Evolutionary conservation across 495 filamentous ascomycete genomes (phyloP), one percentile per base, ranked within the genome.

Genomic region (Penicillium coffeae): DNA sequence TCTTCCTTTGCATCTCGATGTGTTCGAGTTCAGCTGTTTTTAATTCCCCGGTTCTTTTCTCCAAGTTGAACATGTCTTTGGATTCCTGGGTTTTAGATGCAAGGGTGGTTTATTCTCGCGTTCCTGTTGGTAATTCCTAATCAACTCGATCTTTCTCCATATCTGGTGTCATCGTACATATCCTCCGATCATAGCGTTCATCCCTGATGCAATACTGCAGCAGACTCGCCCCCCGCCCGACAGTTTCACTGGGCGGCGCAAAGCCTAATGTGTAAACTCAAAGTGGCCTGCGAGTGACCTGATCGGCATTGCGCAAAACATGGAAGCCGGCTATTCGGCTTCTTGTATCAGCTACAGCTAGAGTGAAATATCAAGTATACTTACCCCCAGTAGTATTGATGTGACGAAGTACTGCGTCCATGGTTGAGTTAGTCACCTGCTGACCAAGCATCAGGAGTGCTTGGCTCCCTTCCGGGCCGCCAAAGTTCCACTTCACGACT

Each of bases 11-110:
- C 50, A 47, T 60, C 35, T 59, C 53, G 42, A 50, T 54, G 42
- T 47, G 34, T 44, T 56, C n/a, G 25, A 30, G 38, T 55, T 56
- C 50, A 48, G 46, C 40, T 56, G 41, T 44, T 40, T 48, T 48
- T 50, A 49, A 55, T 60, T 60, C 51, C 46, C 49, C 40, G 33
- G 43, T 42, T 58, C 20, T 38, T 37, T 55, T 38, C 25, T 16
- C 39, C 27, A 22, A 34, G 38, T 50, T 42, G 12, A 2, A 40
- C 21, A 34, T 12, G 42, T 52, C 13, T 50, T 46, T 48, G 20
- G 33, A 34, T 36, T 30, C 10, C 25, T n/a, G n/a, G n/a, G n/a
- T n/a, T 50, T 46, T 63, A 66, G 63, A 66, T 60, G 52, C 52
- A 48, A 43, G 50, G 60, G 51, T 45, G 58, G 57, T 27, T 55